Evolutionary conservation across 1,139 yeast species (phyloP).

Genomic region (Starmera stellimalicola): DNA sequence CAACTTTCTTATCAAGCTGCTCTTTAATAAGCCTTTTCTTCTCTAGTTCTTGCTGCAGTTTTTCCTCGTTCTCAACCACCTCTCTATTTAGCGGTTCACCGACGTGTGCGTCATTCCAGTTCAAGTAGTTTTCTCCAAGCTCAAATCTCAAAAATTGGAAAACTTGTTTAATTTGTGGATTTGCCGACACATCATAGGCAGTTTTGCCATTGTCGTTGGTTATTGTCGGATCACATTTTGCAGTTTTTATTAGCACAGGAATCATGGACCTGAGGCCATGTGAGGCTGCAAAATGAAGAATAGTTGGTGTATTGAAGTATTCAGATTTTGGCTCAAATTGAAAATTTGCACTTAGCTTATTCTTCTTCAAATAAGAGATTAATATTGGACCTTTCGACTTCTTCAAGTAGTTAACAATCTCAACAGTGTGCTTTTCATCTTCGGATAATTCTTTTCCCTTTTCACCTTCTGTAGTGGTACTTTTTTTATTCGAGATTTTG

Average conservation of each 20-base stretch:
- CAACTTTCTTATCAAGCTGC: conserved; percentile 21
- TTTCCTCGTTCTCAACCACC: conserved; percentile 41
- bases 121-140: conserved; percentile 59
- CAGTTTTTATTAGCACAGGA: conserved; percentile 47
- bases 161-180: conserved; percentile 35
- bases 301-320: conserved; percentile 55
- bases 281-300: conserved; percentile 71
- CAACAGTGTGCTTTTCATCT: conserved; percentile 44
- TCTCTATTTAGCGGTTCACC: conserved; percentile 59
- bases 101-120: conserved; percentile 65
- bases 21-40: conserved; percentile 23
- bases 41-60: conserved; percentile 19
- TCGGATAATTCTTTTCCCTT: conserved; percentile 18
- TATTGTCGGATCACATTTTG: conserved; percentile 64
- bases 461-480: conserved; percentile 9
- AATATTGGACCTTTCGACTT: conserved; percentile 76
- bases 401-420: conserved; percentile 49
- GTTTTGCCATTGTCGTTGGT: conserved; percentile 48
- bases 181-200: conserved; percentile 48
- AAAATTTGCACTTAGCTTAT: conserved; percentile 44
- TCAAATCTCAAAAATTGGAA: conserved; percentile 62
- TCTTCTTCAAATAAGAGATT: conserved; percentile 48
- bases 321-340: conserved; percentile 43
- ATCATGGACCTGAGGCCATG: conserved; percentile 63
- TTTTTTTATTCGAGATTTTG: conserved; percentile 5